Base-by-base conservation (phyloP, 108 stramenopile species). In the Stephanodiscus triporus region DNA sequence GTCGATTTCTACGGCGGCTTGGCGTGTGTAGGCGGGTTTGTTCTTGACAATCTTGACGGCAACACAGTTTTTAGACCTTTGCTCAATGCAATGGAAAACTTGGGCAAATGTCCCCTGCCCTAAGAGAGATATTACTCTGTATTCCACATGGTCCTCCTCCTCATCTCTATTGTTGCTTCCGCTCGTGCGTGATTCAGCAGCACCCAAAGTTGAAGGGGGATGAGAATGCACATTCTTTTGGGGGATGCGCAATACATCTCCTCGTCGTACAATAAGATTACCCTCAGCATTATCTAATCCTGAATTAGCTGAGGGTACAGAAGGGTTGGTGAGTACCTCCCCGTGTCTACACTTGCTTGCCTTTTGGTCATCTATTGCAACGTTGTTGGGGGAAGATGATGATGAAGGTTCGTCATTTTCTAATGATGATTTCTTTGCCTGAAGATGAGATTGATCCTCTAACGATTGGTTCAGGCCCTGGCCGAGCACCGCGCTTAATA, bases 61-160 rank as follows among this genome's bases (percentile, higher is more conserved):
- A n/a, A 98, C 90, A 36, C 67, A 16, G 34, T 88, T 63, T 38
- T 88, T 85, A 24, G 94, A 90, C 14, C 76, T 78, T 20, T 68
- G 26, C 24, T 85, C 76, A 49, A 87, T 70, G 69, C 97, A 98
- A 47, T 93, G 78, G 58, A 98, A 97, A 23, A 98, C 97, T 87
- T 98, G 97, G 6, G 97, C 98, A 78, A 99, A 99, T 24, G 97
- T 97, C 9, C 98, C 98, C 73, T 91, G 91, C 37, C 98, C 98
- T 30, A 99, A 70, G 32, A 89, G 53, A 16, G 80, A 77, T 37
- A 96, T 73, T 14, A 98, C 81, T 14, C 62, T 65, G 56, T 87
- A 91, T 53, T 88, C 65, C n/a, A 76, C 51, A 9, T 43, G 48
- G 22, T 47, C 71, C 13, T 66, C 54, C 43, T 43, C 30, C 54